A percentile compares a stretch with the other conserved stretches of the same genome.
These are phyloP conservation scores for Venturia carpophila DNA, from an alignment of 2,329 filamentous ascomycete species.

Conservation along the genomic window DNA sequence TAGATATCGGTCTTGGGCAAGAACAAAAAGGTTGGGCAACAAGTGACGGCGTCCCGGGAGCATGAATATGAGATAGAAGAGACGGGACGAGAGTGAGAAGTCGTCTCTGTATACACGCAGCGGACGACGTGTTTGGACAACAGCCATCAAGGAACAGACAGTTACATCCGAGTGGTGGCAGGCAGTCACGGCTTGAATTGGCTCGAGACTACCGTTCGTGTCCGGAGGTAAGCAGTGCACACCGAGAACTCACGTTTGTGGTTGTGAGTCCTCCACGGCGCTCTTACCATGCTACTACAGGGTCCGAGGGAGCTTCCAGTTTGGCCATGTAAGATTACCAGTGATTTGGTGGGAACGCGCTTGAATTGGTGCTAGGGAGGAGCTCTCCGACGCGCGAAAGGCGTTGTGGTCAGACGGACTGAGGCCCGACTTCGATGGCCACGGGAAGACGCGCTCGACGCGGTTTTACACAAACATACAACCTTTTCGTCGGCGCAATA, in stretches of 20 bases:
- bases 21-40: slow-evolving; percentile 16
- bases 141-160: neutral
- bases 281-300: neutral
- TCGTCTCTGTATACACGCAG: neutral
- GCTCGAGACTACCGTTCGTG: slow-evolving; percentile 5
- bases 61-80: slow-evolving; percentile 17
- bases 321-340: neutral
- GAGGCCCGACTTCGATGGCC: neutral
- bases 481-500: neutral
- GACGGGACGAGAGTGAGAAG: slow-evolving; percentile 7
- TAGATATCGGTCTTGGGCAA: slow-evolving; percentile 11
- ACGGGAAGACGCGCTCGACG: neutral
- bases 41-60: slow-evolving; percentile 1
- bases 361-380: neutral
- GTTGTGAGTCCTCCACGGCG: neutral
- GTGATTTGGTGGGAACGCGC: neutral
- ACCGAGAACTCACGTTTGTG: neutral
- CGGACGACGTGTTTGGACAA: neutral
- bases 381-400: neutral
- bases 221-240: neutral
- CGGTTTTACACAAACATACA: neutral
- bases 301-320: neutral
- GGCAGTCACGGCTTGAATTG: slow-evolving; percentile 6
- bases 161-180: neutral
- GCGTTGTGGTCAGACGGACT: neutral